Evolutionary conservation across 495 filamentous ascomycete genomes (phyloP), one percentile per base, ranked within the genome.

Genomic region (Aspergillus hancockii): DNA sequence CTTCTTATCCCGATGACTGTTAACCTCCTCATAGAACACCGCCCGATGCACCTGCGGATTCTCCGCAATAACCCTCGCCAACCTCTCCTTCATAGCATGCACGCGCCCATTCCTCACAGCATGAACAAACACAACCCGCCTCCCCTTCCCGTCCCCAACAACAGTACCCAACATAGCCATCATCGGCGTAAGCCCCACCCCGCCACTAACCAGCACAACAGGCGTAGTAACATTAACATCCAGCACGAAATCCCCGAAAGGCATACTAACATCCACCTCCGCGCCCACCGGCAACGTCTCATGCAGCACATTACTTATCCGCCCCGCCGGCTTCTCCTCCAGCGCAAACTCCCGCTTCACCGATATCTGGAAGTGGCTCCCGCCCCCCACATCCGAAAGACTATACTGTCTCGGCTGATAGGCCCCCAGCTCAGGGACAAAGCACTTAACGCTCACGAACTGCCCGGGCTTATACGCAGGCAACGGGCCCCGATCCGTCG

Each of bases 351-450:
- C 85, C 41, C 76, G 79, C 79, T 88, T 88, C 61, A 89, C 78
- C 45, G 74, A 84, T 67, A 88, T 83, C 54, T 86, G 82, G 71
- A 85, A 87, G 62, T 81, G 81, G 36, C 79, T 73, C 23, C 63
- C 61, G 8, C 68, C 69, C 10, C 79, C 82, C 22, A 75, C 70
- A 34, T 87, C 85, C 63, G 79, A 82, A 23, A 88, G 77, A 43
- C 81, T 83, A 67, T 89, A 89, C 69, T 88, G 85, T 40, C 86
- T 67, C 4, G 80, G 74, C 68, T 89, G 86, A 54, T 75, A 68
- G 57, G 83, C 70, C 8, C 76, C 76, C 34, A 87, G 71, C 18
- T 79, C 75, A 0, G 84, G 83, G 5, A 85, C 75, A 59, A 75
- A 71, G 34, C 80, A 70, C 34, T 79, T 78, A 30, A 89, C 64